Evolutionary conservation across 495 filamentous ascomycete genomes (phyloP).

Genomic region (Viridothelium virens): DNA sequence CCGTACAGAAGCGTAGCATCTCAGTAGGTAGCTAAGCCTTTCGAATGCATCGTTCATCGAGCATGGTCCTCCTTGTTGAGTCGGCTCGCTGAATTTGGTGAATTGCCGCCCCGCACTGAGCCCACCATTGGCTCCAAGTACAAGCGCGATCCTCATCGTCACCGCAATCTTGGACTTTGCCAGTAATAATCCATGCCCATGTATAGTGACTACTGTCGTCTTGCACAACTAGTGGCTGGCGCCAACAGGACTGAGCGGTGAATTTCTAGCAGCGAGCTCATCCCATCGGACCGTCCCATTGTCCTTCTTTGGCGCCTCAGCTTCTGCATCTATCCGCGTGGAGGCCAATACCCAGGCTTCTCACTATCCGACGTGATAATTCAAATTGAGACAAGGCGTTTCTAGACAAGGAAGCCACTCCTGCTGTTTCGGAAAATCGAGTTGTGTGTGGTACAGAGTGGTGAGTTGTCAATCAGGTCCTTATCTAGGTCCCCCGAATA

Average conservation of each 20-base stretch:
- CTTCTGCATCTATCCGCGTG: conserved; percentile 2
- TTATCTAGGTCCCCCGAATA: background rate
- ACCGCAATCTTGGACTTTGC: conserved; percentile 7
- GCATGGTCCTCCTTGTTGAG: background rate
- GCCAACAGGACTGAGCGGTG: conserved; percentile 3
- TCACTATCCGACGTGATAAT: background rate
- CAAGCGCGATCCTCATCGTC: conserved; percentile 2
- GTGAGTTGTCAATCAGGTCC: conserved; percentile 9
- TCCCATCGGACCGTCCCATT: background rate
- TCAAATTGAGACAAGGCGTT: background rate
- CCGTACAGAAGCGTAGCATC: background rate
- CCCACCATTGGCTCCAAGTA: background rate
- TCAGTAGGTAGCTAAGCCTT: background rate
- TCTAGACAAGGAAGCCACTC: background rate
- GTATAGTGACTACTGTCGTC: background rate
- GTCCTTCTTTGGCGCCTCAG: background rate
- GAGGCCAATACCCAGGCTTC: background rate
- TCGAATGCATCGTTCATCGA: background rate
- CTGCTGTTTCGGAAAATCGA: background rate
- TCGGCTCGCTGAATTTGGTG: background rate
- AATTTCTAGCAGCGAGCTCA: conserved; percentile 3
- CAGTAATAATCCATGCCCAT: conserved; percentile 7
- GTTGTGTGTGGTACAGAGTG: background rate
- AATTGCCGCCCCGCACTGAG: conserved; percentile 10
- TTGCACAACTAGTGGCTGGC: conserved; percentile 4